A percentile compares a stretch with the other conserved stretches of the same genome.
phyloP scores from a whole-genome alignment of 83 land plant species.

The Thuja plicata region DNA sequence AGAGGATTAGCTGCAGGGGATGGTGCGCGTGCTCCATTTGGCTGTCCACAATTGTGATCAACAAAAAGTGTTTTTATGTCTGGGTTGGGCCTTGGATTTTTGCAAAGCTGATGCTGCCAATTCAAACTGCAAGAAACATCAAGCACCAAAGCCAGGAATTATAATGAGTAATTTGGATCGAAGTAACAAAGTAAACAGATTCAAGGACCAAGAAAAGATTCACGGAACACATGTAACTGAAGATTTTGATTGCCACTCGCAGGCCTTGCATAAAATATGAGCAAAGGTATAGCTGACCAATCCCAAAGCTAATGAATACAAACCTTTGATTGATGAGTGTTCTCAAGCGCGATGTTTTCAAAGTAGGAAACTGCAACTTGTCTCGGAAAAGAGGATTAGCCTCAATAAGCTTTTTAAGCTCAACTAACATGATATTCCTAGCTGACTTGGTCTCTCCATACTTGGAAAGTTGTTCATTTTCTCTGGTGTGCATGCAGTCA shows the following conservation, averaged over 20 bases:
- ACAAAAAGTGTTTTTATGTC: conserved; percentile 92
- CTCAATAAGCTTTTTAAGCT: conserved; percentile 92
- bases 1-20: conserved; percentile 82
- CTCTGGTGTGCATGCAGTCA: conserved; percentile 40
- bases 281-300: neutral
- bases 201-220: neutral
- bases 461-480: conserved; percentile 89
- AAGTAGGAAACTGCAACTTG: conserved; percentile 74
- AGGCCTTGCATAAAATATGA: neutral
- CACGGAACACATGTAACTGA: neutral
- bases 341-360: conserved; percentile 76
- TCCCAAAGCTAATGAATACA: neutral
- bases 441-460: conserved; percentile 95
- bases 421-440: conserved; percentile 79
- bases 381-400: conserved; percentile 93
- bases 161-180: neutral
- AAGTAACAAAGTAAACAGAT: neutral
- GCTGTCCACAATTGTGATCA: conserved; percentile 85
- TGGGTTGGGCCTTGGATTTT: conserved; percentile 92
- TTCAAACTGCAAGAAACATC: conserved; percentile 60
- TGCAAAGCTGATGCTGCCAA: conserved; percentile 97
- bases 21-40: conserved; percentile 90
- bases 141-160: neutral
- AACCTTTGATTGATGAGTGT: conserved; percentile 93
- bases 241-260: neutral